phyloP scores from a whole-genome alignment of 1,139 yeast species.

The Sugiyamaella pinicola region DNA sequence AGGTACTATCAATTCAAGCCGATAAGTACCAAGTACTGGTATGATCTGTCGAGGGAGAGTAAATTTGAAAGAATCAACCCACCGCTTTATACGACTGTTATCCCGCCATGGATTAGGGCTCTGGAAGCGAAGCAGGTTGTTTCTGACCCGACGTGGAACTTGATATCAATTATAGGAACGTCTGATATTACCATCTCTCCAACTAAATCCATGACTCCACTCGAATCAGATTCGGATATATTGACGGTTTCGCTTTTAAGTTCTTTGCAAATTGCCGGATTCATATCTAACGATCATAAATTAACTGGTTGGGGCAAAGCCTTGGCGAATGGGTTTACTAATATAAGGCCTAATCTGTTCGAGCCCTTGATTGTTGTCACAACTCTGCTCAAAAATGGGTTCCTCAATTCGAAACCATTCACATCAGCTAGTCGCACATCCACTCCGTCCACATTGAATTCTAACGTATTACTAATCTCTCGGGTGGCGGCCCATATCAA shows the following conservation, averaged over 20 bases:
- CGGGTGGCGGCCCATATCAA: slow-evolving; percentile 60
- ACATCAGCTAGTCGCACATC: slow-evolving; percentile 40
- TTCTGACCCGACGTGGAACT: background rate
- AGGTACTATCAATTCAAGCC: slow-evolving; percentile 84
- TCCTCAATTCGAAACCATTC: slow-evolving; percentile 28
- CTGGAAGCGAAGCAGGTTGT: background rate
- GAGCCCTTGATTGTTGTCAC: slow-evolving; percentile 36
- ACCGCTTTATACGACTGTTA: slow-evolving; percentile 27
- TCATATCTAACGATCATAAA: slow-evolving; percentile 50
- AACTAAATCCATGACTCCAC: slow-evolving; percentile 18
- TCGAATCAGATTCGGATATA: slow-evolving; percentile 54
- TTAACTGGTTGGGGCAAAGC: slow-evolving; percentile 62
- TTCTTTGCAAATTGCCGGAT: slow-evolving; percentile 56
- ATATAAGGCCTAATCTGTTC: slow-evolving; percentile 36
- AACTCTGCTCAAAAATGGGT: slow-evolving; percentile 37
- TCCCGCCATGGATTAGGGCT: slow-evolving; percentile 16
- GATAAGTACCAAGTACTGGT: slow-evolving; percentile 52
- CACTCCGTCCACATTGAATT: slow-evolving; percentile 25
- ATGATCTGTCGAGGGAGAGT: slow-evolving; percentile 45
- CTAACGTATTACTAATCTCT: slow-evolving; percentile 54
- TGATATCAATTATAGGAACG: background rate
- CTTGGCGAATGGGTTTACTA: slow-evolving; percentile 44
- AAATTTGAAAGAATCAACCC: slow-evolving; percentile 30
- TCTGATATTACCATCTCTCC: background rate
- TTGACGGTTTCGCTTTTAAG: slow-evolving; percentile 63